Evolutionary conservation across 2,329 filamentous ascomycete genomes (phyloP).

Genomic region (Hortaea sp.): DNA sequence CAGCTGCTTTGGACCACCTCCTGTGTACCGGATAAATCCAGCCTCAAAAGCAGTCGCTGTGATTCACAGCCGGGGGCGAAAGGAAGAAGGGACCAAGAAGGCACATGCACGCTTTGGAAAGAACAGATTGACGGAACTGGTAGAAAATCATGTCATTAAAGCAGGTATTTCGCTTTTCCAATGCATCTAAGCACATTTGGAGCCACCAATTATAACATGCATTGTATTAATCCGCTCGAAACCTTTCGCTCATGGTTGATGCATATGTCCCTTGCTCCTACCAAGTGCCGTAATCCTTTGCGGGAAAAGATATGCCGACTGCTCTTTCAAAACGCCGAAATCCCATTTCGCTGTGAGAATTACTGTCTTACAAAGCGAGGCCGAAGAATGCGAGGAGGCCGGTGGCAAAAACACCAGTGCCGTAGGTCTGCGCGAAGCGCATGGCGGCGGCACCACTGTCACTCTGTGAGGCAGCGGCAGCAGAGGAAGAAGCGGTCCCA

Average conservation of each 20-base stretch:
- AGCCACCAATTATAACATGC: neutral
- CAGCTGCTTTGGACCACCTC: too few species aligned
- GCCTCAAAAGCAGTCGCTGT: too few species aligned
- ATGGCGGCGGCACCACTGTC: constrained; percentile 37
- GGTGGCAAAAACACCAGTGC: constrained; percentile 38
- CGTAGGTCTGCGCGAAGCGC: constrained; percentile 38
- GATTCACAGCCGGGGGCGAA: too few species aligned
- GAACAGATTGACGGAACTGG: too few species aligned
- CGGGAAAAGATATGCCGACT: neutral
- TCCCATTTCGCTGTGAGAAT: neutral
- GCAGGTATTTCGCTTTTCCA: neutral
- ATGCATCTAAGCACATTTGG: neutral
- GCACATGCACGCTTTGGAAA: too few species aligned
- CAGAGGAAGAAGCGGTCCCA: constrained; percentile 22
- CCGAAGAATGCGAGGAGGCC: constrained; percentile 48
- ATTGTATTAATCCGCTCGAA: neutral
- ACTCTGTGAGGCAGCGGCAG: constrained; percentile 15
- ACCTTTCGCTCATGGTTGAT: neutral
- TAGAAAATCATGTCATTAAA: neutral
- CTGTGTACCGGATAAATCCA: too few species aligned
- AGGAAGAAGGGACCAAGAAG: too few species aligned
- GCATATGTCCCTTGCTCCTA: neutral
- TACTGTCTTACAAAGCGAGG: constrained; percentile 41
- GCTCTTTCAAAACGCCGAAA: neutral
- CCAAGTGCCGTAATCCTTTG: neutral